These are phyloP conservation scores for Glaciozyma martinii DNA, from an alignment of 768 basidiomycete genomes.

Conservation along the genomic window DNA sequence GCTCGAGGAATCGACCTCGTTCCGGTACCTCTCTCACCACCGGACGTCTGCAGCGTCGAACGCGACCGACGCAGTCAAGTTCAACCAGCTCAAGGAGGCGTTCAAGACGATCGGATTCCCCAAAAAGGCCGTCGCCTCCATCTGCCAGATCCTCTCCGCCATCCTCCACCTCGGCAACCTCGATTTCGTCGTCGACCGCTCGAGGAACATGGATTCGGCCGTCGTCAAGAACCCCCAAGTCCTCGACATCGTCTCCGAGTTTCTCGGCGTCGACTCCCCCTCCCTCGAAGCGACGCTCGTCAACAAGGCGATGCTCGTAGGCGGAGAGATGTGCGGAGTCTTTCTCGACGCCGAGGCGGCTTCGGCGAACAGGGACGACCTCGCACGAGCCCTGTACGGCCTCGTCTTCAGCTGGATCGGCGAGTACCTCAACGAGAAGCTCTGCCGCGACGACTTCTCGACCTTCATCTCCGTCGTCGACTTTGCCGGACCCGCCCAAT, in stretches of 20 bases:
- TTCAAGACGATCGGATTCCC: constrained; percentile 88
- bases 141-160: constrained; percentile 86
- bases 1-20: constrained; percentile 59
- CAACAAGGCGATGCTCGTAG: constrained; percentile 83
- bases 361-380: constrained; percentile 83
- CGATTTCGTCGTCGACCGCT: constrained; percentile 75
- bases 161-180: constrained; percentile 95
- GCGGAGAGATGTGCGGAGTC: constrained; percentile 93
- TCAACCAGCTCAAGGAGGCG: constrained; percentile 88
- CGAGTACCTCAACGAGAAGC: constrained; percentile 88
- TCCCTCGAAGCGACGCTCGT: constrained; percentile 68
- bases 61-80: constrained; percentile 71
- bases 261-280: constrained; percentile 60
- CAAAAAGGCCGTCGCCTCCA: constrained; percentile 75
- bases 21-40: constrained; percentile 58
- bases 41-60: constrained; percentile 30
- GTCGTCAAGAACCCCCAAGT: constrained; percentile 78
- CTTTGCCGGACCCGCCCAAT: constrained; percentile 73
- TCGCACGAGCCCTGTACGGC: constrained; percentile 86
- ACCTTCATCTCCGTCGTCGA: constrained; percentile 88
- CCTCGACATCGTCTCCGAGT: constrained; percentile 76
- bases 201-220: constrained; percentile 81
- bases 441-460: constrained; percentile 82
- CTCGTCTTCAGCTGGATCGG: constrained; percentile 93
- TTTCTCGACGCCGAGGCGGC: constrained; percentile 93